phyloP scores from a whole-genome alignment of 805 yeast species.

The Pichia rugopelliculosa region DNA sequence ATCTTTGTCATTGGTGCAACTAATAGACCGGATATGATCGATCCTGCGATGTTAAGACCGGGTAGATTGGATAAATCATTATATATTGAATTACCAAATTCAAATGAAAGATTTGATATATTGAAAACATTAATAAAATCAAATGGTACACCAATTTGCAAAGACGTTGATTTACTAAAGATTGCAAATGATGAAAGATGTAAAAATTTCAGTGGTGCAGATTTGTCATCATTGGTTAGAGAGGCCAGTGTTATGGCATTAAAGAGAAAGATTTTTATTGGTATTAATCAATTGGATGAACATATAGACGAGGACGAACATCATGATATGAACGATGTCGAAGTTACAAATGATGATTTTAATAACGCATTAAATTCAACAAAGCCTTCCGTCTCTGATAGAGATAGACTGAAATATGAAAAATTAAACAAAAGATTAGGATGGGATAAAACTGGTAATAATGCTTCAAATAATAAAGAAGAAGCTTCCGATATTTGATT shows the following conservation, averaged over 20 bases:
- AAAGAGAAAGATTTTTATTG: constrained; percentile 60
- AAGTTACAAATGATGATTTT: constrained; percentile 63
- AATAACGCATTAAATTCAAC: constrained; percentile 62
- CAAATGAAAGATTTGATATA: constrained; percentile 74
- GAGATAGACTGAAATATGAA: constrained; percentile 73
- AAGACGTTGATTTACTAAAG: constrained; percentile 48
- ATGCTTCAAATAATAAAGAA: not conserved
- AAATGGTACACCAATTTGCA: constrained; percentile 68
- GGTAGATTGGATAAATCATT: constrained; percentile 92
- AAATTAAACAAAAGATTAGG: constrained; percentile 66
- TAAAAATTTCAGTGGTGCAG: constrained; percentile 93
- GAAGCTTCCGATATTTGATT: constrained; percentile 5
- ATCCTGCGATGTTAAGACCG: constrained; percentile 96
- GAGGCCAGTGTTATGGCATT: constrained; percentile 91
- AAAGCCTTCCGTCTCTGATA: constrained; percentile 85
- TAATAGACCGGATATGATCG: constrained; percentile 96
- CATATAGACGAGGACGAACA: constrained; percentile 20
- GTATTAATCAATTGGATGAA: constrained; percentile 42
- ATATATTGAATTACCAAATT: constrained; percentile 81
- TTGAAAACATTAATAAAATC: constrained; percentile 64
- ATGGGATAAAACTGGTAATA: constrained; percentile 39
- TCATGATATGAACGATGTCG: constrained; percentile 25
- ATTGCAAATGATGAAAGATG: constrained; percentile 75
- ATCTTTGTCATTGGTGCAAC: constrained; percentile 96
- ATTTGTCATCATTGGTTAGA: constrained; percentile 80